Conservation (phyloP, 257 asterid genomes). For the Solanum paucissectum region DNA sequence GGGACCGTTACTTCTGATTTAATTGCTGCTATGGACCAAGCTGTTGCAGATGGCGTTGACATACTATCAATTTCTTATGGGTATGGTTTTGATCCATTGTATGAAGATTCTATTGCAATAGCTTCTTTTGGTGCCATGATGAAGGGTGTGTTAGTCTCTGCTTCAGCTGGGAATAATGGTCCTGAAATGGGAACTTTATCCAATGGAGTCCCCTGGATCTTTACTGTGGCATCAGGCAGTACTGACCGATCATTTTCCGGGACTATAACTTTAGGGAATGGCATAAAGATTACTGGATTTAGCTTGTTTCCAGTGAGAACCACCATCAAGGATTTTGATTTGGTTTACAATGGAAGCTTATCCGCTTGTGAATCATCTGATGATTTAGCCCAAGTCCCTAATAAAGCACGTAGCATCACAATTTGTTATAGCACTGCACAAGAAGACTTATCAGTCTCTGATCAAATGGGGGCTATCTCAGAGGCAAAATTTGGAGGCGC, state of each 20-base stretch:
- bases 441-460: neutral
- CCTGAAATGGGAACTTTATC: neutral
- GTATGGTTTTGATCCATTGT: neutral
- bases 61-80: constrained; percentile 9
- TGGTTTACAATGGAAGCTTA: neutral
- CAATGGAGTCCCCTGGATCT: constrained; percentile 25
- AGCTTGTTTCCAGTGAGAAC: constrained; percentile 14
- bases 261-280: constrained; percentile 22
- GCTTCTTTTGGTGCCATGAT: constrained; percentile 34
- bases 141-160: constrained; percentile 22
- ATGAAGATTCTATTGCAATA: constrained; percentile 17
- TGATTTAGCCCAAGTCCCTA: neutral
- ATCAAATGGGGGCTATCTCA: neutral
- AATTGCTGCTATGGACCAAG: constrained; percentile 24
- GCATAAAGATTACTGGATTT: constrained; percentile 21
- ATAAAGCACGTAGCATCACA: neutral
- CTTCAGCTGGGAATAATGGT: constrained; percentile 26
- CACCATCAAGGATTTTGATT: neutral
- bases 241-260: constrained; percentile 26
- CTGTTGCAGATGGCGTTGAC: constrained; percentile 28
- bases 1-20: neutral
- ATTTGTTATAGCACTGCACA: neutral
- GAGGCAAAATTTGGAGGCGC: neutral
- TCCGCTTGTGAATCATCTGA: neutral
- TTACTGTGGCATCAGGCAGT: constrained; percentile 22